Evolutionary conservation across 345 rosid genomes (phyloP), one percentile per base, ranked within the genome.

Genomic region (Syzygium grande): DNA sequence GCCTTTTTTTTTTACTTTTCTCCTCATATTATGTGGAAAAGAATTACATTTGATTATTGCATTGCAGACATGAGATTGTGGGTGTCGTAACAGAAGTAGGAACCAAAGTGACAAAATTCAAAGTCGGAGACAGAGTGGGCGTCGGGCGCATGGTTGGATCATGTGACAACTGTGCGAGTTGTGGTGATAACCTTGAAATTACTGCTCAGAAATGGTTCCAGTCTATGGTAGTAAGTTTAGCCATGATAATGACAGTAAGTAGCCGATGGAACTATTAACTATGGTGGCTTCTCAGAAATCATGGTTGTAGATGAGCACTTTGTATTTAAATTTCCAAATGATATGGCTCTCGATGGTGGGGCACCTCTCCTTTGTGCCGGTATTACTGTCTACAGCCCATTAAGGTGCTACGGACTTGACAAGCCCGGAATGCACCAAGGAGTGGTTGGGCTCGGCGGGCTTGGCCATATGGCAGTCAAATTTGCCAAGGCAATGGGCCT

Each of bases 131-230:
- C 84, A 88, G 27, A 53, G 89, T 85, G 29, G 89, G 94, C 3
- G 93, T 95, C 8, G 96, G 96, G 34, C 90, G 94, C 90, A 84
- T 93, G 55, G 91, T 93, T 11, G 94, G 91, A 83, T 92, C 96
- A 0, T 93, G 97, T 86, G 92, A 86, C 77, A 84, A 93, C 1
- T 95, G 97, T 78, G 90, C 85, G 41, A 91, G 84, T 84, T 94
- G 97, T 87, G 88, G 52, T 58, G 88, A 92, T 52, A 73, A 92
- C 83, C 91, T 92, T 29, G 96, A 94, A 94, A 88, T 89, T 94
- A 95, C 84, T 95, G 95, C 85, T 90, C 92, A 4, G 88, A 91
- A 88, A 65, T 87, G 85, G 85, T 94, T 85, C 46, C 77, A 86
- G 87, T 85, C 3, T 86, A 49, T 41, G 29, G 55, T 4, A 21